Evolutionary conservation across 768 basidiomycete genomes (phyloP).

Genomic region (Mycena latifolia): DNA sequence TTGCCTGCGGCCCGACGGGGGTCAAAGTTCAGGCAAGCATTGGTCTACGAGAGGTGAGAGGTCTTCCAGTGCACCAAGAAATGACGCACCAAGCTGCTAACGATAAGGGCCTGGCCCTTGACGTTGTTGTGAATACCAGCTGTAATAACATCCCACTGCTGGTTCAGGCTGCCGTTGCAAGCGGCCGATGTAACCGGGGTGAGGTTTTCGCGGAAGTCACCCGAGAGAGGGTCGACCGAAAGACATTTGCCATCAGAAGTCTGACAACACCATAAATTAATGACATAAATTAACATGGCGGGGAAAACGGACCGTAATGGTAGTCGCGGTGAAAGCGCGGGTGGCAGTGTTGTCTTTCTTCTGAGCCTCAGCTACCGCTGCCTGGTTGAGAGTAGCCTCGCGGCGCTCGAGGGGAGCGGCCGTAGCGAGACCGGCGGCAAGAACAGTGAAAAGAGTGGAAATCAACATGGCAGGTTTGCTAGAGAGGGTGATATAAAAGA

Average conservation of each 20-base stretch:
- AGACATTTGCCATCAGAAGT: constrained; percentile 42
- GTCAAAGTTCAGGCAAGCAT: constrained; percentile 42
- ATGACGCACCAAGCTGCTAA: constrained; percentile 37
- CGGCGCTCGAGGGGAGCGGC: constrained; percentile 33
- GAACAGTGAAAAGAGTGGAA: constrained; percentile 36
- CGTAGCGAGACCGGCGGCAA: constrained; percentile 34
- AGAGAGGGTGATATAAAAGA: constrained; percentile 21
- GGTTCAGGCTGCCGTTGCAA: constrained; percentile 38
- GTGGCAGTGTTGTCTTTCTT: constrained; percentile 36
- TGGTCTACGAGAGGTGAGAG: constrained; percentile 27
- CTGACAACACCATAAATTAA: constrained; percentile 5
- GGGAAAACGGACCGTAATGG: constrained; percentile 32
- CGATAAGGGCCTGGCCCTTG: constrained; percentile 37
- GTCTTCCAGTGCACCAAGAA: neutral
- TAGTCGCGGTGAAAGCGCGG: constrained; percentile 38
- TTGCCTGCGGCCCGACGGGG: constrained; percentile 35
- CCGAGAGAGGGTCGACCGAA: constrained; percentile 37
- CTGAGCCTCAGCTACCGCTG: constrained; percentile 38
- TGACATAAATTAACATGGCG: neutral
- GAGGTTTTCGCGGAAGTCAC: constrained; percentile 41
- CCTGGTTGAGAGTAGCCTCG: constrained; percentile 30
- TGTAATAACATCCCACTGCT: constrained; percentile 42
- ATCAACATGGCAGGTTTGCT: constrained; percentile 23
- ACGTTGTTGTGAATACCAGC: constrained; percentile 38
- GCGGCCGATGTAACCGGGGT: constrained; percentile 35